Evolutionary conservation across 805 yeast genomes (phyloP).

Genomic region (Starmerella vaccinii): DNA sequence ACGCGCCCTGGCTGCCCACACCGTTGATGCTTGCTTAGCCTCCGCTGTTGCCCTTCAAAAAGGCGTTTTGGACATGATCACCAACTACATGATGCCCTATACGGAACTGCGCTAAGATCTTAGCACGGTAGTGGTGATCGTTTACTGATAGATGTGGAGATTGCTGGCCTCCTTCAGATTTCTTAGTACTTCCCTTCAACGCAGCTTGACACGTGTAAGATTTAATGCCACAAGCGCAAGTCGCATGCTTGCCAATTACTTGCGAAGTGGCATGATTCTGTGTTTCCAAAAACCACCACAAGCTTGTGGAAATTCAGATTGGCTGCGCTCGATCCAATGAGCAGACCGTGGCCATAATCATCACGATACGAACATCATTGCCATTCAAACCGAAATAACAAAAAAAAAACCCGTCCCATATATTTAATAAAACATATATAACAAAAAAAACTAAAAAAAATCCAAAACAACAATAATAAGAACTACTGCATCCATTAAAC

Average conservation of each 20-base stretch:
- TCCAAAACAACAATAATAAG: background rate
- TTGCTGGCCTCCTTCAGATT: constrained; percentile 2
- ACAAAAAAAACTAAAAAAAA: constrained; percentile 1
- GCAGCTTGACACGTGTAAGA: background rate
- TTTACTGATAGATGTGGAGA: background rate
- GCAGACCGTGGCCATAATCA: background rate
- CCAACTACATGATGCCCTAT: background rate
- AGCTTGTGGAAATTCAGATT: background rate
- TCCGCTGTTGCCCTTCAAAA: background rate
- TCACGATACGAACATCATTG: background rate
- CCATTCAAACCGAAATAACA: background rate
- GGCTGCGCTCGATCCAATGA: background rate
- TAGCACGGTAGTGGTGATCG: too few relatives aligned
- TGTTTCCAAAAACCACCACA: background rate
- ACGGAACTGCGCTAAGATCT: too few relatives aligned
- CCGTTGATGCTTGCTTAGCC: background rate
- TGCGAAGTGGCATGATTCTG: background rate
- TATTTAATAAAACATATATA: background rate
- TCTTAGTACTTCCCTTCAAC: background rate
- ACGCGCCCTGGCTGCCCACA: background rate
- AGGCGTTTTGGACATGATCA: background rate
- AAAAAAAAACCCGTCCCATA: background rate
- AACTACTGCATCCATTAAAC: too few relatives aligned
- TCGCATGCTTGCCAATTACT: background rate
- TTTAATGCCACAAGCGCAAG: background rate